These are phyloP conservation scores for Trametes cingulata DNA, from an alignment of 768 basidiomycete species.

Conservation along the genomic window DNA sequence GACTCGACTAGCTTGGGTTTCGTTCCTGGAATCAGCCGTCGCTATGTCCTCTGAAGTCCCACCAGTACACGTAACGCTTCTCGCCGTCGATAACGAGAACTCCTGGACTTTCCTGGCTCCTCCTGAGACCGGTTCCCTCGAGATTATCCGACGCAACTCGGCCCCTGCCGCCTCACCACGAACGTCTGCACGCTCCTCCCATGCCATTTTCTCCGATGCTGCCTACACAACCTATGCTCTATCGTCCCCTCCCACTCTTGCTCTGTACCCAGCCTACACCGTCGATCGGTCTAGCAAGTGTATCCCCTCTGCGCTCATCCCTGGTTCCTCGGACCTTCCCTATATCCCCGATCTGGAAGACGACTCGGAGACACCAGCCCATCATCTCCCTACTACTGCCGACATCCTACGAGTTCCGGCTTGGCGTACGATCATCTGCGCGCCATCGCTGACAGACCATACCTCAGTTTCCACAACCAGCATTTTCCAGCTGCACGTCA, in stretches of 20 bases:
- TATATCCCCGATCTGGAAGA: constrained; percentile 29
- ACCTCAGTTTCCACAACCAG: constrained; percentile 53
- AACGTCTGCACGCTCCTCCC: constrained; percentile 7
- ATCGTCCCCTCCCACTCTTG: constrained; percentile 31
- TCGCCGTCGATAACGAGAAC: constrained; percentile 58
- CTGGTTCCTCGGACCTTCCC: constrained; percentile 36
- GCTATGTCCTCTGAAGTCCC: constrained; percentile 43
- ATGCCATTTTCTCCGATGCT: constrained; percentile 18
- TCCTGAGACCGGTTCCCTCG: neutral
- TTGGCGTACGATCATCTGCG: constrained; percentile 59
- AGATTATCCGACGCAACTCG: constrained; percentile 2
- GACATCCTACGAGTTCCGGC: constrained; percentile 49
- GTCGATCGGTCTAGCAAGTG: constrained; percentile 18
- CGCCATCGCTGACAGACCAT: constrained; percentile 48
- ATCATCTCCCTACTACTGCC: constrained; percentile 36
- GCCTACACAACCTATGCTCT: constrained; percentile 47
- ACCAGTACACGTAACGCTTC: constrained; percentile 58
- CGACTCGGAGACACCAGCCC: constrained; percentile 30
- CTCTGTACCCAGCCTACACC: constrained; percentile 6
- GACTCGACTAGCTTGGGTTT: constrained; percentile 61
- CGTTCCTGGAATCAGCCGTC: constrained; percentile 46
- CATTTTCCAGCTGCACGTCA: constrained; percentile 58
- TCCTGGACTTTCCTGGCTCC: constrained; percentile 59
- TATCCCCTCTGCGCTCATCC: constrained; percentile 42
- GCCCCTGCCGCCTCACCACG: neutral